Evolutionary conservation across 306 rosid species (phyloP).

Genomic region (Acacia crassicarpa): DNA sequence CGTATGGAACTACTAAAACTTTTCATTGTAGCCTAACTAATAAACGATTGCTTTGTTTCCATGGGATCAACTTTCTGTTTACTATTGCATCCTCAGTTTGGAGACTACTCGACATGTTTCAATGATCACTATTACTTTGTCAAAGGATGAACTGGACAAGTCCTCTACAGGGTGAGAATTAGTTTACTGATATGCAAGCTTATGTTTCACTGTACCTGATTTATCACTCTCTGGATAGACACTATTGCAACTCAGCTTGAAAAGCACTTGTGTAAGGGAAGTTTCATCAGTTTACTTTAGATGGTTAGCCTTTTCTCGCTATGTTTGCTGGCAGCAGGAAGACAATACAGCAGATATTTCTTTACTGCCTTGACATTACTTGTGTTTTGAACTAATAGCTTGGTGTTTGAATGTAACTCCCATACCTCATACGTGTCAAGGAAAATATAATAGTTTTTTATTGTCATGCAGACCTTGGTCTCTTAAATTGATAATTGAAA

Average conservation of each 20-base stretch:
- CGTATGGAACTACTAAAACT: conserved; percentile 52
- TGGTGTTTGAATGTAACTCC: neutral
- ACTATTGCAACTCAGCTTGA: neutral
- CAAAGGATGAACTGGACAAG: conserved; percentile 61
- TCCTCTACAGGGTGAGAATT: conserved; percentile 77
- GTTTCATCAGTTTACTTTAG: neutral
- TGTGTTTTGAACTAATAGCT: neutral
- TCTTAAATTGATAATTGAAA: neutral
- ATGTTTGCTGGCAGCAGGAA: neutral
- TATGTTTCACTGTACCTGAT: neutral
- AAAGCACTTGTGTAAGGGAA: neutral
- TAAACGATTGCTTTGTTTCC: conserved; percentile 12
- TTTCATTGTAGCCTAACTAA: neutral
- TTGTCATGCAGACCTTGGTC: conserved; percentile 18
- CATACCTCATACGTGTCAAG: neutral
- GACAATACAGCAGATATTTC: neutral
- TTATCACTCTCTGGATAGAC: neutral
- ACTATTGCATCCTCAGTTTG: conserved; percentile 51
- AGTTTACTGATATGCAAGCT: neutral
- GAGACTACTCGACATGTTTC: conserved; percentile 95
- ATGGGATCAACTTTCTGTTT: conserved; percentile 11
- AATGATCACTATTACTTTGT: conserved; percentile 79
- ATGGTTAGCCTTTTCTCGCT: neutral
- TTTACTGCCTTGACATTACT: neutral
- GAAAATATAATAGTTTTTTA: neutral